phyloP scores from a whole-genome alignment of 176 grass and related monocot species.

The Elaeis guineensis region DNA sequence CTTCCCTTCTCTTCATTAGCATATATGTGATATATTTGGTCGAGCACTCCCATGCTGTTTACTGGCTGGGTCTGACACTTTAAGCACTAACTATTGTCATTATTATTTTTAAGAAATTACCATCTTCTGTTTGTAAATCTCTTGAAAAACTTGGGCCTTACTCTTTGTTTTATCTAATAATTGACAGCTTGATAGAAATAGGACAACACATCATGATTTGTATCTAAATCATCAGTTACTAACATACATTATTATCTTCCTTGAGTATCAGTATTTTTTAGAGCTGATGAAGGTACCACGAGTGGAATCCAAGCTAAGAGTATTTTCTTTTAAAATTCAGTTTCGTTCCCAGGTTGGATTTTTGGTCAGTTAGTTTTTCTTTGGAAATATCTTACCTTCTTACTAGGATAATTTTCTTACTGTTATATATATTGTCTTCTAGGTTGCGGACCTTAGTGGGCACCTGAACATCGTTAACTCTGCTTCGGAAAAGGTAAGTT shows the following conservation, averaged over 20 bases:
- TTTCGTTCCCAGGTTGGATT: constrained; percentile 3
- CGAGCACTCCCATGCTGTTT: too few relatives aligned
- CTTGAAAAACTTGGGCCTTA: too few relatives aligned
- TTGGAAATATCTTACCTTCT: constrained; percentile 1
- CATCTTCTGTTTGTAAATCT: too few relatives aligned
- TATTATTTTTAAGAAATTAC: too few relatives aligned
- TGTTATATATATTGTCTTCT: constrained; percentile 20
- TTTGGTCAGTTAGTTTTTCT: background rate
- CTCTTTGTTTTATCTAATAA: too few relatives aligned
- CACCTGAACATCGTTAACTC: constrained; percentile 84
- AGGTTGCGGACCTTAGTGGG: constrained; percentile 83
- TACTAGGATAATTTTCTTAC: constrained; percentile 15
- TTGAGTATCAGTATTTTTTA: constrained; percentile 60
- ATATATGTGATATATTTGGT: too few relatives aligned
- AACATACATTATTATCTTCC: too few relatives aligned
- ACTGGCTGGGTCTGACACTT: too few relatives aligned
- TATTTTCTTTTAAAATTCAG: constrained; percentile 18
- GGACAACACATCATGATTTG: too few relatives aligned
- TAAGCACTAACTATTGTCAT: too few relatives aligned
- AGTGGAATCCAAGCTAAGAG: constrained; percentile 24
- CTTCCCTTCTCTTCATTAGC: background rate
- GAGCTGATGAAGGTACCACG: constrained; percentile 70
- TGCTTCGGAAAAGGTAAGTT: constrained; percentile 70
- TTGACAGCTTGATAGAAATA: too few relatives aligned
- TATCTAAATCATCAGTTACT: too few relatives aligned